Evolutionary conservation across 352 stramenopile species (phyloP), one percentile per base, ranked within the genome.

Genomic region (Hyaloperonospora arabidopsidis): DNA sequence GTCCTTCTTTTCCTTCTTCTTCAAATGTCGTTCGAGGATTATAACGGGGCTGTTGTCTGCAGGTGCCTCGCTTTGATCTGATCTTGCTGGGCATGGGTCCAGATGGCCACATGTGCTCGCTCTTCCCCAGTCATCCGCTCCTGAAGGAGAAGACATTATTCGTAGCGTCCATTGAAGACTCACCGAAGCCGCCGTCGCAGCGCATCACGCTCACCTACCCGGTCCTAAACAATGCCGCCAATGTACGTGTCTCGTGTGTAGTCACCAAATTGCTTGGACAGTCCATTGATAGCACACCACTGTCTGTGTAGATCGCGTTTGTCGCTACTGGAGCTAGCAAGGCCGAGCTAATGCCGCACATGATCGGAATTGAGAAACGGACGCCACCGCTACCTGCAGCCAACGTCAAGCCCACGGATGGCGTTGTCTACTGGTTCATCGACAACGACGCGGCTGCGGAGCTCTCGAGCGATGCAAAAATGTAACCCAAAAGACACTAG

Each of bases 91-190:
- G 97, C 34, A 98, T 98, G 80, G 97, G 97, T 18, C 95, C 96
- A 3, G 97, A 99, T 67, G 97, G 97, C 13, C 97, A 99, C 79
- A 99, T 96, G n/a, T 98, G 93, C 68, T 98, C 93, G 46, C 79
- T 99, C 17, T 99, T 99, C 72, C 96, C 96, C 0, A 81, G 79
- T 28, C 96, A 99, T 68, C 57, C 71, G 40, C 74, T 98, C 29
- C 61, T 99, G n/a, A 48, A 87, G 59, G 79, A 98, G 67, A 68
- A 70, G 15, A 68, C 65, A 49, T 63, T 83, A 22, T 88, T 91
- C 29, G 95, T 99, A 14, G 88, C 89, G 13, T 84, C 81, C 17
- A 98, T 99, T 67, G 70, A 89, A 19, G 95, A 99, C 77, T 98
- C 95, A 23, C 97, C 97, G 18, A 99, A 99, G 79, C 95, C 95